Evolutionary conservation across 805 yeast genomes (phyloP).

Genomic region (Ogataea populi-albae): DNA sequence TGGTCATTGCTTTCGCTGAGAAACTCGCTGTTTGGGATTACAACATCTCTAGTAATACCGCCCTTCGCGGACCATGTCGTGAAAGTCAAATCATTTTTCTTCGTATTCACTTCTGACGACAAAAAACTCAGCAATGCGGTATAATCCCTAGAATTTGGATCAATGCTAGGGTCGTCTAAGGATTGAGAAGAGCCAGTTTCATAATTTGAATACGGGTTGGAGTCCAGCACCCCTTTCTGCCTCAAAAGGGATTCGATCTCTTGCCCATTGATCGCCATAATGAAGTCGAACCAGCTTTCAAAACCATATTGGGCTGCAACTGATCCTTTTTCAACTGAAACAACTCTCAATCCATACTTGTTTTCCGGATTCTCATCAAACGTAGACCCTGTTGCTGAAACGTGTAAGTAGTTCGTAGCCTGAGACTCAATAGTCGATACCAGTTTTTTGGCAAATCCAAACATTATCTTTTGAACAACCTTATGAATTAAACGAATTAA

Average conservation of each 20-base stretch:
- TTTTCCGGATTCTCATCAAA: constrained; percentile 25
- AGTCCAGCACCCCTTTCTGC: constrained; percentile 24
- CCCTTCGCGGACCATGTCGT: constrained; percentile 90
- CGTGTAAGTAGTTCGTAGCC: constrained; percentile 25
- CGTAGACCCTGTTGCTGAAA: constrained; percentile 35
- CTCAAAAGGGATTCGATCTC: constrained; percentile 40
- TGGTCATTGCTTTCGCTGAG: constrained; percentile 15
- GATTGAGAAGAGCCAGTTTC: background rate
- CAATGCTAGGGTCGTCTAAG: background rate
- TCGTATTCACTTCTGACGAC: constrained; percentile 26
- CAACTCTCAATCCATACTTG: constrained; percentile 55
- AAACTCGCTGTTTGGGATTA: constrained; percentile 30
- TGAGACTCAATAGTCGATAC: constrained; percentile 51
- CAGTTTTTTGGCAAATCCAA: constrained; percentile 62
- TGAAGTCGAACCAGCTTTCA: constrained; percentile 85
- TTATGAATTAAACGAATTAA: no score
- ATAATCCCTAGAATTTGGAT: constrained; percentile 18
- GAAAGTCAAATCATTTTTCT: constrained; percentile 40
- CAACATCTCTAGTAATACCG: constrained; percentile 48
- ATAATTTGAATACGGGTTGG: constrained; percentile 26
- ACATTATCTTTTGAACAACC: no score
- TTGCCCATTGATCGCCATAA: constrained; percentile 75
- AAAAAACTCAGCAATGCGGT: constrained; percentile 24
- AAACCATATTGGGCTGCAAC: constrained; percentile 52
- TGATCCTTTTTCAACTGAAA: constrained; percentile 46